Evolutionary conservation across 169 alveolate genomes (phyloP).

Genomic region (Plasmodium vinckei): DNA sequence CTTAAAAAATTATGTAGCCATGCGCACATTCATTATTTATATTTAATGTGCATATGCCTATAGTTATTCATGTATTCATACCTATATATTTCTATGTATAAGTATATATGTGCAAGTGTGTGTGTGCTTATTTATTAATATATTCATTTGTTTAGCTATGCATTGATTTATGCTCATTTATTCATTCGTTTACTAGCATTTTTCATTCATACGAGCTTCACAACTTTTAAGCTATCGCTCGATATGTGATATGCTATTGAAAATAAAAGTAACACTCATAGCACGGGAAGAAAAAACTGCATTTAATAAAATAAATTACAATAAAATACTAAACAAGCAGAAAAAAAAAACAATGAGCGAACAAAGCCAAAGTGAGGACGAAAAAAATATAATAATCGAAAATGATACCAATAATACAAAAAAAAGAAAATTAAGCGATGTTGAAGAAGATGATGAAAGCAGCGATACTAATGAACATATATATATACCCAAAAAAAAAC

Average conservation of each 20-base stretch:
- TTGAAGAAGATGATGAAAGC: neutral
- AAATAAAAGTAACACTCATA: no score
- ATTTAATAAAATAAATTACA: no score
- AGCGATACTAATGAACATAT: neutral
- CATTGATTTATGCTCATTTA: no score
- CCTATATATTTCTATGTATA: neutral
- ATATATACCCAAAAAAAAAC: constrained; percentile 21
- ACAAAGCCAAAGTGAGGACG: constrained; percentile 2
- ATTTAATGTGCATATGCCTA: neutral
- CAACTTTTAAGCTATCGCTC: no score
- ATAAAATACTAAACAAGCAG: neutral
- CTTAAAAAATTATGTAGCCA: no score
- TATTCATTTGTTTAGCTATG: no score
- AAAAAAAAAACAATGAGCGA: neutral
- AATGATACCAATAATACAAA: constrained; percentile 3
- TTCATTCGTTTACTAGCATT: no score
- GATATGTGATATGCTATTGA: no score
- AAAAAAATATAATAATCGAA: constrained; percentile 32
- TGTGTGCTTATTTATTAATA: no score
- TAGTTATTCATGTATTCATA: neutral
- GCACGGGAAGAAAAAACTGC: no score
- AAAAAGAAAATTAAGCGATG: constrained; percentile 2
- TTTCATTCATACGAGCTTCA: no score
- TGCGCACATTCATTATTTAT: neutral
- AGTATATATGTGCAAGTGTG: neutral